Percentiles rank a stretch among this genome's conserved stretches.
phyloP scores from a whole-genome alignment of 257 asterid genomes.

The Petunia secreta region DNA sequence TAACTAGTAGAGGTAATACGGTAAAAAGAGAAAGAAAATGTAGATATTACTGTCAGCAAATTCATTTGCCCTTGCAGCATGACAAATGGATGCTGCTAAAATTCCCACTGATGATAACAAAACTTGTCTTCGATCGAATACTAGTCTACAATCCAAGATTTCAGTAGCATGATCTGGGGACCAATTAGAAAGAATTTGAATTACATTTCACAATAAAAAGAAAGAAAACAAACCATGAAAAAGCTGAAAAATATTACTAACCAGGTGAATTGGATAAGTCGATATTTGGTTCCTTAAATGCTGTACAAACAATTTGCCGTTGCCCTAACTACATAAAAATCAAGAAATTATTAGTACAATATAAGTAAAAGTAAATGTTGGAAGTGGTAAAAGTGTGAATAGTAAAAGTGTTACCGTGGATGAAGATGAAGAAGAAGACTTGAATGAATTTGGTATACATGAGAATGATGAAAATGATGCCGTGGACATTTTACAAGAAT shows the following conservation, averaged over 20 bases:
- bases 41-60: constrained; percentile 76
- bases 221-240: background rate
- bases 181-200: background rate
- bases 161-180: constrained; percentile 45
- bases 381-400: background rate
- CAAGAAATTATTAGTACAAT: background rate
- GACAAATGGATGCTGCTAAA: constrained; percentile 40
- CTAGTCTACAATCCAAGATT: constrained; percentile 37
- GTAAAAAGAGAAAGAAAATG: background rate
- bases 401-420: constrained; percentile 20
- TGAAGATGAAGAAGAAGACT: constrained; percentile 27
- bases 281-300: background rate
- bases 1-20: no score
- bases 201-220: background rate
- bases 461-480: constrained; percentile 54
- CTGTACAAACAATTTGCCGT: constrained; percentile 1
- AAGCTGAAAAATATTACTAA: constrained; percentile 14
- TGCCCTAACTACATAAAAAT: constrained; percentile 3
- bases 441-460: constrained; percentile 29
- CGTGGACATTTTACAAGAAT: constrained; percentile 33
- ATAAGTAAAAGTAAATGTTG: background rate
- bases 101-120: constrained; percentile 62
- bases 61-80: constrained; percentile 56
- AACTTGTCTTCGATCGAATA: constrained; percentile 61
- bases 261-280: constrained; percentile 17